phyloP scores from a whole-genome alignment of 2,329 filamentous ascomycete species.

The Sporothrix pallida region DNA sequence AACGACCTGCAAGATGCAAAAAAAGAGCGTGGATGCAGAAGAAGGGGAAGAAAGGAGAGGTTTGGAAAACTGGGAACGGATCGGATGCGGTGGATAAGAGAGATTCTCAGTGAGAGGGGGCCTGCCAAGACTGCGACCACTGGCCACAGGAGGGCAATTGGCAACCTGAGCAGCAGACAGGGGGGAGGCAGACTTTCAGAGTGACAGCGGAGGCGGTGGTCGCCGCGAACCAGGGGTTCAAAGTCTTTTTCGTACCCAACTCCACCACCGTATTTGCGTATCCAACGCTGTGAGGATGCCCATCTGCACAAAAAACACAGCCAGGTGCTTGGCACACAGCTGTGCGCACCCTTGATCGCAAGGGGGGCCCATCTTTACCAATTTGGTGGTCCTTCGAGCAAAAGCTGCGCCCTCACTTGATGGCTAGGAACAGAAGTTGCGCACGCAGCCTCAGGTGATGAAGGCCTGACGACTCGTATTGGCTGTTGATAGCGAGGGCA shows the following conservation, averaged over 20 bases:
- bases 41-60: slow-evolving; percentile 23
- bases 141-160: background rate
- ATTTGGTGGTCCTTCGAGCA: background rate
- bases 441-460: slow-evolving; percentile 21
- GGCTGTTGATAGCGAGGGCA: background rate
- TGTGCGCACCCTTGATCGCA: background rate
- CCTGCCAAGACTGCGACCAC: slow-evolving; percentile 2
- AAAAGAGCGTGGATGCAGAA: slow-evolving; percentile 27
- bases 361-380: slow-evolving; percentile 6
- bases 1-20: slow-evolving; percentile 30
- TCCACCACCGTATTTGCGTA: background rate
- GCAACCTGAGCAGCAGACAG: slow-evolving; percentile 9
- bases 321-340: slow-evolving; percentile 16
- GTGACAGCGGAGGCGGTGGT: slow-evolving; percentile 3
- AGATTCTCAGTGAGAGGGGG: slow-evolving; percentile 8
- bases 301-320: slow-evolving; percentile 14
- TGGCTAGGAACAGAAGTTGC: background rate
- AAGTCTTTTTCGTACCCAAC: slow-evolving; percentile 5
- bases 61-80: slow-evolving; percentile 12
- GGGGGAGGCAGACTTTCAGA: background rate
- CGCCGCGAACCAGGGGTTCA: background rate
- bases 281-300: background rate
- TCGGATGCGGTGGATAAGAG: slow-evolving; percentile 20
- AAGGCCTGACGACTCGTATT: background rate
- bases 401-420: background rate